Conservation (phyloP, 192 early-diverging fungal genomes). For the Backusella luteola region DNA sequence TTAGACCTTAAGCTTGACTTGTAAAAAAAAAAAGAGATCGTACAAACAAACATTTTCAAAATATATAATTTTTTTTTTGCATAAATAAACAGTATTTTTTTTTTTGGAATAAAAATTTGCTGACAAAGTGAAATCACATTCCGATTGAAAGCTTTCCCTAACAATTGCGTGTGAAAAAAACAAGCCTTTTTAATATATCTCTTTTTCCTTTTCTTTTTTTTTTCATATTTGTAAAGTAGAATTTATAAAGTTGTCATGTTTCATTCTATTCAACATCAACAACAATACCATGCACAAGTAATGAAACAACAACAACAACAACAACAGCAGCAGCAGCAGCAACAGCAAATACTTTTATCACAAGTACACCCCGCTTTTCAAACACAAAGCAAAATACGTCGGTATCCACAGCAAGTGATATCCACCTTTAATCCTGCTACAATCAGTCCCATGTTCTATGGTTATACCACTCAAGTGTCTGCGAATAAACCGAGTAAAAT, state of each 20-base stretch:
- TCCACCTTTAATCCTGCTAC: slow-evolving; percentile 19
- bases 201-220: neutral
- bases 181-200: neutral
- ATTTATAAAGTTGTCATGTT: neutral
- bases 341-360: neutral
- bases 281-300: neutral
- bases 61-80: neutral
- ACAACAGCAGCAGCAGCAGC: neutral
- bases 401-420: neutral
- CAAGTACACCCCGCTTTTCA: slow-evolving; percentile 25
- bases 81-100: neutral
- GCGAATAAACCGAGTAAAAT: slow-evolving; percentile 11
- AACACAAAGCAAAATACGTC: neutral
- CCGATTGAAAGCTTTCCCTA: neutral
- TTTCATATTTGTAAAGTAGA: neutral
- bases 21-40: too few relatives aligned
- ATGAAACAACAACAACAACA: neutral
- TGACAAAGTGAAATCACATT: neutral
- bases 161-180: neutral
- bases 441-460: slow-evolving; percentile 26
- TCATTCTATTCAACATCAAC: neutral
- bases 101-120: neutral
- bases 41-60: too few relatives aligned
- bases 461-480: slow-evolving; percentile 5
- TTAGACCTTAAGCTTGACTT: slow-evolving; percentile 31